Evolutionary conservation across 1,284 basidiomycete species (phyloP), one percentile per base, ranked within the genome.

Genomic region (Trichosporon sp.): DNA sequence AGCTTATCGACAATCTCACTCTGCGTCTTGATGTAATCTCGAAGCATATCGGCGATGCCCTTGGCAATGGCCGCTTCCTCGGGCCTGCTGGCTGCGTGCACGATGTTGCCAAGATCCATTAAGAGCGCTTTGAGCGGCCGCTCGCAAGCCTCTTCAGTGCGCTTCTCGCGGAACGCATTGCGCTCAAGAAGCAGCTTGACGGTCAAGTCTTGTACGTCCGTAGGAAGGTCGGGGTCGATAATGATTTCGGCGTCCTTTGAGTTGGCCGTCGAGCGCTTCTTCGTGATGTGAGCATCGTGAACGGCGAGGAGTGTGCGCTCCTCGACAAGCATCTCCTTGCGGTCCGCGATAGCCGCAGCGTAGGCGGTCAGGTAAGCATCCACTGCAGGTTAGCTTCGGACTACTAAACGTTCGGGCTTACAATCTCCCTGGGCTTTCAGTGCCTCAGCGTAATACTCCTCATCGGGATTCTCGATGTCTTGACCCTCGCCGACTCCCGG

Each of bases 301-400:
- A 58, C 63, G 4, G 70, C 73, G 4, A 80, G 63, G 0, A 72
- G 44, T 34, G 70, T 80, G 29, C 74, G 68, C 54, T 76, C 73
- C 61, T 79, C 78, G 1, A 70, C 32, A 49, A 79, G 69, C 65
- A 79, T 74, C 54, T 79, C 78, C 66, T 71, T 74, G 23, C 79
- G 70, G 65, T 81, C 79, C 2, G 73, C 73, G 6, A 81, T 54
- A 1, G 74, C 75, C 1, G 76, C 72, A 11, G 77, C 74, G 60
- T 78, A 80, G 0, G 76, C 75, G 4, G 72, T 73, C 25, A 80
- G 65, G 62, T 78, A 77, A 8, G 75, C 74, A 59, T 80, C 77
- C 56, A 78, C 71, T 72, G 58, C 21, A 32, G 4, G 62, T 70
- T 61, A 70, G 66, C 57, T 52, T 9, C 4, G 27, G 10, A 31